Percentiles rank a stretch among this genome's conserved stretches.
These are phyloP conservation scores for Reutealis trisperma DNA, from an alignment of 345 rosid species.

Conservation along the genomic window DNA sequence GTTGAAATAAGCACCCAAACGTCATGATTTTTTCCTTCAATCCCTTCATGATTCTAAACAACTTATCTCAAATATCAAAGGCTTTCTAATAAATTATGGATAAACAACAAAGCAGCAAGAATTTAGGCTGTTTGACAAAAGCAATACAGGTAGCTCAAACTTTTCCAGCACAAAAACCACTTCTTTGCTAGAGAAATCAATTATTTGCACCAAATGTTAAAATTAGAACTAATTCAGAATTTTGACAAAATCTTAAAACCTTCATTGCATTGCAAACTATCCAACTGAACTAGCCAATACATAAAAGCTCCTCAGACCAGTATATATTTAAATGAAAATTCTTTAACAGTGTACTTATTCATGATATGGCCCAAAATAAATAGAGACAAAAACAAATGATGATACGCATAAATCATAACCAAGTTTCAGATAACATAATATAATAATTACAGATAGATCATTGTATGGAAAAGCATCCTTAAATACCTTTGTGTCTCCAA, in stretches of 20 bases:
- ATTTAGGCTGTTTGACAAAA: background rate
- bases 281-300: background rate
- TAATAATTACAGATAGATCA: background rate
- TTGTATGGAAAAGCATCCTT: background rate
- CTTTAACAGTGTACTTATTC: background rate
- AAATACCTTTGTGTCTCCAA: conserved; percentile 76
- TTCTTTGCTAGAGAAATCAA: background rate
- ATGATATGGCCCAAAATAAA: background rate
- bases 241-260: background rate
- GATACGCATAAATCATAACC: background rate
- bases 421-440: background rate
- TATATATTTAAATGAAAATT: background rate
- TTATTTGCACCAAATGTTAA: background rate
- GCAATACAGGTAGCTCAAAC: background rate
- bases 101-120: background rate
- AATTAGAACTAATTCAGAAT: background rate
- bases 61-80: background rate
- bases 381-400: background rate
- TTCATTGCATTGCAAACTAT: background rate
- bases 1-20: background rate
- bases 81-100: background rate
- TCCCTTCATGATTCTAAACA: background rate
- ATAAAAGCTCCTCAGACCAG: background rate
- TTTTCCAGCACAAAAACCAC: background rate
- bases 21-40: background rate